Evolutionary conservation across 495 filamentous ascomycete species (phyloP).

Genomic region (Daldinia loculata): DNA sequence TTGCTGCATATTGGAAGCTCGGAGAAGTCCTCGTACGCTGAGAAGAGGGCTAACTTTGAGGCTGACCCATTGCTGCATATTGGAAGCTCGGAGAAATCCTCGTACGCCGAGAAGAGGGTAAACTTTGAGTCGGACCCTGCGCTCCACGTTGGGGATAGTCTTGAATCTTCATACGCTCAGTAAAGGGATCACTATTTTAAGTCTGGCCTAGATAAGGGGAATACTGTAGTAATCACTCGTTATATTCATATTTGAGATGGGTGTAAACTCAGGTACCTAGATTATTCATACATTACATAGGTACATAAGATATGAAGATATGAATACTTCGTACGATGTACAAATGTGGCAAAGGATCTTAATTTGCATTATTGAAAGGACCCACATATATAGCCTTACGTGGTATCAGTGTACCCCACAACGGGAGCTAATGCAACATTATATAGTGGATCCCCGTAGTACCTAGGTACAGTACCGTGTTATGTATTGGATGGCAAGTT

Average conservation of each 20-base stretch:
- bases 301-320: too few relatives aligned
- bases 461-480: not conserved
- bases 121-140: conserved; percentile 18
- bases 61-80: not conserved
- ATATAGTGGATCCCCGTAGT: not conserved
- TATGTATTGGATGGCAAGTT: not conserved
- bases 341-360: not conserved
- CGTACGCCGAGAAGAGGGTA: not conserved
- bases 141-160: conserved; percentile 19
- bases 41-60: not conserved
- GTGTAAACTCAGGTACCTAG: not conserved
- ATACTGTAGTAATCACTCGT: not conserved
- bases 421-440: conserved; percentile 2
- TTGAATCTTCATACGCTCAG: conserved; percentile 19
- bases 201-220: not conserved
- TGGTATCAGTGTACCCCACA: not conserved
- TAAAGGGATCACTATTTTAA: not conserved
- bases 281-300: not conserved
- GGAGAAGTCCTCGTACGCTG: not conserved
- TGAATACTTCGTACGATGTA: too few relatives aligned
- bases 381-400: not conserved
- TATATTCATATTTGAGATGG: not conserved
- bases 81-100: not conserved
- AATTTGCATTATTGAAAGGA: not conserved
- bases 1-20: not conserved